Evolutionary conservation across 257 asterid genomes (phyloP), one percentile per base, ranked within the genome.

Genomic region (Solanum etuberosum): DNA sequence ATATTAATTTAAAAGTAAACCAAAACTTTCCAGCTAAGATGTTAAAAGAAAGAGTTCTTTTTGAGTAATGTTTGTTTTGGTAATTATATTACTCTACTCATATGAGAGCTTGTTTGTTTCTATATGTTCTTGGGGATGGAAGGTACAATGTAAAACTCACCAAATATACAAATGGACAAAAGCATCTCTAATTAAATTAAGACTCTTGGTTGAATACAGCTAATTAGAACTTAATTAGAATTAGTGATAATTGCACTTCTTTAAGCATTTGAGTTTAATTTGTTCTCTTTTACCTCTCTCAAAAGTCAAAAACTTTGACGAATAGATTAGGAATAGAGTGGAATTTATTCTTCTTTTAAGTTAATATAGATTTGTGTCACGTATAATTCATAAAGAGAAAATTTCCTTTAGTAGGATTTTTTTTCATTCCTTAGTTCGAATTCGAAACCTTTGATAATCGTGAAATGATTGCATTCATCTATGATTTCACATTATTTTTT

Each of bases 1-100:
- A 77, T 25, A n/a, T 7, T 40, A 42, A 13, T 43, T 43, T 27
- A 46, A 20, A 27, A 42, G 27, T 27, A 27, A 43, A 46, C 65
- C 84, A 78, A 78, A 78, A 78, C 29, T 43, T 43, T 78, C 40
- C 84, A 78, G 18, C 65, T 78, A 78, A 78, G 84, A 27, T 43
- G 65, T 43, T 15, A 43, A 78, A 77, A 78, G 5, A 27, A 43
- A 10, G 3, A 15, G 63, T 27, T 25, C 0, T 43, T 78, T 71
- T 78, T 42, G 23, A 27, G 27, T 43, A 16, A 78, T 78, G 2
- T 78, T 43, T 43, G 84, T 5, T 43, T 27, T 15, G 65, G 65
- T 35, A 51, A 51, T 51, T 16, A n/a, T n/a, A n/a, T n/a, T n/a
- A 78, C 16, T 43, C 25, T 4, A 42, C 40, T 43, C n/a, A 25